Conservation (phyloP, 805 yeast species). For the Vanderwaltozyma tropicalis region DNA sequence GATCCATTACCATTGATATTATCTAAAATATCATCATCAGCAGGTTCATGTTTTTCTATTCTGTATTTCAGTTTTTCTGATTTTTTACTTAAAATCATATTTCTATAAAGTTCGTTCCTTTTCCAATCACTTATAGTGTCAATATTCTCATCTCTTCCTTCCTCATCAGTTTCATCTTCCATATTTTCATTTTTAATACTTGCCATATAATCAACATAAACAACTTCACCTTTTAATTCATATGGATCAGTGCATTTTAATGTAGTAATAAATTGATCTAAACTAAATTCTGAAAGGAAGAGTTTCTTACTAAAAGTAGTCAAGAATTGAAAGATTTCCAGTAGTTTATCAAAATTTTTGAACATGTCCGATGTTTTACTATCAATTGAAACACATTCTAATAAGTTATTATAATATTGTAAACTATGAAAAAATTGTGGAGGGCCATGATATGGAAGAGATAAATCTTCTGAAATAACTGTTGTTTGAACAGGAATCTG, state of each 20-base stretch:
- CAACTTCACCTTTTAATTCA: slow-evolving; percentile 22
- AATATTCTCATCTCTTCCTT: slow-evolving; percentile 1
- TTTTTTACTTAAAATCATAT: slow-evolving; percentile 8
- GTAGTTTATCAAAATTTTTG: slow-evolving; percentile 14
- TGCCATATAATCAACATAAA: slow-evolving; percentile 5
- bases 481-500: slow-evolving; percentile 6
- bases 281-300: slow-evolving; percentile 17
- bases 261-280: slow-evolving; percentile 24
- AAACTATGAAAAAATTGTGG: slow-evolving; percentile 12
- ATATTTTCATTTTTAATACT: background rate
- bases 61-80: slow-evolving; percentile 8
- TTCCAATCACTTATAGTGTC: slow-evolving; percentile 14
- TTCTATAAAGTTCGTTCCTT: slow-evolving; percentile 13
- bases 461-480: slow-evolving; percentile 20
- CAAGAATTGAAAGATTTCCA: slow-evolving; percentile 25
- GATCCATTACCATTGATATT: slow-evolving; percentile 18
- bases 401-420: slow-evolving; percentile 13
- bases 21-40: slow-evolving; percentile 19
- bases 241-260: slow-evolving; percentile 22
- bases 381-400: slow-evolving; percentile 14
- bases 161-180: background rate
- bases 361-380: slow-evolving; percentile 3
- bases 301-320: slow-evolving; percentile 20
- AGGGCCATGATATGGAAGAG: slow-evolving; percentile 18
- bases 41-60: slow-evolving; percentile 14